A percentile compares a stretch with the other conserved stretches of the same genome.
phyloP scores from a whole-genome alignment of 805 yeast species.

The Saccharomycopsis schoenii region DNA sequence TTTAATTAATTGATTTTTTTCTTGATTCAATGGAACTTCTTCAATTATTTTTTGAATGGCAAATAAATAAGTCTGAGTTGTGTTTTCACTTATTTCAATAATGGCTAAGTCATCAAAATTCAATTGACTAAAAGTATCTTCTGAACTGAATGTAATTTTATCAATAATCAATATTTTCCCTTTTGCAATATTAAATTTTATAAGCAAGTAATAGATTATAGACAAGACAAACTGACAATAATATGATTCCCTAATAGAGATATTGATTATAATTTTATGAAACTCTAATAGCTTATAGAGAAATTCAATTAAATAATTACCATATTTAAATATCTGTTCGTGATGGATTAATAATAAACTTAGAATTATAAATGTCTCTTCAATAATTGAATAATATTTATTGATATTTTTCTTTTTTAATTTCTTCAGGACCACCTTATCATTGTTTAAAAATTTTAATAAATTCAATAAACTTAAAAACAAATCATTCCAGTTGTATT shows the following conservation, averaged over 20 bases:
- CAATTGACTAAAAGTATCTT: not conserved
- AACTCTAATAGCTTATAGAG: conserved; percentile 17
- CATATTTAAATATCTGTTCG: conserved; percentile 14
- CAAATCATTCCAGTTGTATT: conserved; percentile 31
- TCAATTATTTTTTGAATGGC: conserved; percentile 5
- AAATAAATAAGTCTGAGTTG: not conserved
- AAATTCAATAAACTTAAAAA: conserved; percentile 26
- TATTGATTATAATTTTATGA: not conserved
- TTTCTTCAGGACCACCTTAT: conserved; percentile 21
- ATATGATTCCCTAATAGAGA: conserved; percentile 5
- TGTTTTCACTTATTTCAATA: not conserved
- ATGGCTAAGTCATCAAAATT: not conserved
- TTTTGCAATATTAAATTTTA: conserved; percentile 1
- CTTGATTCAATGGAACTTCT: conserved; percentile 6
- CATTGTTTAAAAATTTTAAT: conserved; percentile 23
- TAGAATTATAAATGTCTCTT: conserved; percentile 24
- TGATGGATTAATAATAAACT: conserved; percentile 19
- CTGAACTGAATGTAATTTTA: not conserved
- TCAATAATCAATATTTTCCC: not conserved
- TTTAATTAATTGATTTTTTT: conserved; percentile 6
- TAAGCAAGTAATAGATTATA: conserved; percentile 9
- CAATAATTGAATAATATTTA: conserved; percentile 21
- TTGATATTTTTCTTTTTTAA: conserved; percentile 12
- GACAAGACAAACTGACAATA: conserved; percentile 9
- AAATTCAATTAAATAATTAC: conserved; percentile 13